Evolutionary conservation across 2,329 filamentous ascomycete genomes (phyloP), one percentile per base, ranked within the genome.

Genomic region (Trichophyton equinum): DNA sequence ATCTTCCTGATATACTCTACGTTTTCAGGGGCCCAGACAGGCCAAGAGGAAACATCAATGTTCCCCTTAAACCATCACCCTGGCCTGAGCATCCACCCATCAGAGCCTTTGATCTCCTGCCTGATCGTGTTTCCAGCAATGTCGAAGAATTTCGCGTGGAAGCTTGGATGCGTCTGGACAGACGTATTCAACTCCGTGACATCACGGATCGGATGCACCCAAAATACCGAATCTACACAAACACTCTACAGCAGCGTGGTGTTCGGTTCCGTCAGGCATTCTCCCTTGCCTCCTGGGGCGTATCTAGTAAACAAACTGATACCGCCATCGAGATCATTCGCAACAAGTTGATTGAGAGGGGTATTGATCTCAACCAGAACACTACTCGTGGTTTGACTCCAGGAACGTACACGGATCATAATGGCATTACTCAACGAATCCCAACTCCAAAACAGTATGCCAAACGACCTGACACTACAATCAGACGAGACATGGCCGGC

Each of bases 61-160:
- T 66, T 4, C 61, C 60, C 30, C 62, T 42, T 33, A 65, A 65
- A 8, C 47, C 56, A 5, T 63, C 62, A 65, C 25, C 64, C 61
- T 61, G 66, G 63, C 6, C 51, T 59, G 40, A 27, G 30, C 53
- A 33, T 1, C 40, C 47, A 1, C 55, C 55, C 0, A 6, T 72
- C 5, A 61, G 64, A 2, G 44, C 61, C 1, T 64, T 72, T 13
- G 61, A 64, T 1, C 63, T 70, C 11, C 63, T 73, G 9, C 71
- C 71, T 1, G 67, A 70, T 53, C 64, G 68, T 4, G 70, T 72
- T 20, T 66, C 68, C 0, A 65, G 66, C 4, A 62, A 68, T n/a
- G 69, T 73, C 13, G 69, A 70, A 59, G 68, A 68, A 40, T 70
- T 67, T 46, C 62, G 70, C 2, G 69, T 69, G 36, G 71, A 73